phyloP scores from a whole-genome alignment of 1,284 basidiomycete genomes.

The Ustilago nuda region DNA sequence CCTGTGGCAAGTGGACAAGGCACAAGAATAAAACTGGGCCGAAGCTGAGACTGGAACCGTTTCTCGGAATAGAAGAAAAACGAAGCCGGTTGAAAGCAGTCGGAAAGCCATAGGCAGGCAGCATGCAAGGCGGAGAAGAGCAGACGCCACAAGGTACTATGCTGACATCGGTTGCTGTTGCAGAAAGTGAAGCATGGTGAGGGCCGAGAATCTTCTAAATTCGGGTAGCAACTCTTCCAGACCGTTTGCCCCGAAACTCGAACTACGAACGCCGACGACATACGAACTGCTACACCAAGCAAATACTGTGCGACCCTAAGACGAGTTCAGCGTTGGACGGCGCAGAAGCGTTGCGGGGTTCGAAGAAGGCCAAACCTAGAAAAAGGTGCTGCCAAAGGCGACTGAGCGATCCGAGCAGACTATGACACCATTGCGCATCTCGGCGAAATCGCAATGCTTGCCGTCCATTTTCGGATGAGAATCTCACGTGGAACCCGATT shows the following conservation, averaged over 20 bases:
- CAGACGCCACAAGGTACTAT: too few relatives aligned
- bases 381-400: not conserved
- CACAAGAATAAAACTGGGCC: conserved; percentile 3
- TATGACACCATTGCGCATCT: conserved; percentile 33
- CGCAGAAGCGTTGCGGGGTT: not conserved
- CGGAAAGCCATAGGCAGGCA: not conserved
- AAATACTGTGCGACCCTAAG: not conserved
- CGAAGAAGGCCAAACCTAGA: not conserved
- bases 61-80: conserved; percentile 6
- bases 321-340: not conserved
- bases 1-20: conserved; percentile 9
- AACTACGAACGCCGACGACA: not conserved
- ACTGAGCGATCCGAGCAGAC: not conserved
- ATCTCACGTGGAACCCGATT: conserved; percentile 13
- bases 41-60: not conserved
- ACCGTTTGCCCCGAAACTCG: not conserved
- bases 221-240: not conserved
- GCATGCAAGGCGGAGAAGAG: not conserved
- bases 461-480: not conserved
- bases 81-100: not conserved
- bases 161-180: too few relatives aligned
- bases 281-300: not conserved
- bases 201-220: not conserved
- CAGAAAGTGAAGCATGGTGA: not conserved
- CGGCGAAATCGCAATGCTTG: not conserved